Evolutionary conservation across 257 asterid species (phyloP).

Genomic region (Coffea eugenioides): DNA sequence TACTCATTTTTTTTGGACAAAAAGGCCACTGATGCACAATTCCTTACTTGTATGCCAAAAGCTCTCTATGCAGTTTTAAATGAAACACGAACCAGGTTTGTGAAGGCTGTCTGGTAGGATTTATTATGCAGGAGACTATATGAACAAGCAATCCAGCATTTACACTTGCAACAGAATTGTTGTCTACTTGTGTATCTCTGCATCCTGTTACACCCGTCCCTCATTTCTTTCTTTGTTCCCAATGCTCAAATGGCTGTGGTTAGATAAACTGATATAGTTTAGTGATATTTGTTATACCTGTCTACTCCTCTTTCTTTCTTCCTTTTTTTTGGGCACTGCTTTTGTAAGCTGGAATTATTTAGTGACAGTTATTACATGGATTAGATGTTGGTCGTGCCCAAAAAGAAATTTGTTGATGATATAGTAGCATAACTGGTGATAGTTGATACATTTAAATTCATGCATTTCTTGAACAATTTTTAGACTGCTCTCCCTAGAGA

Average conservation of each 20-base stretch:
- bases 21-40: not conserved
- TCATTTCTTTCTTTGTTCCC: not conserved
- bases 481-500: too few relatives aligned
- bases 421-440: not conserved
- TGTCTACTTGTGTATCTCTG: not conserved
- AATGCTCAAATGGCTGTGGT: slow-evolving; percentile 1
- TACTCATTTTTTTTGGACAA: not conserved
- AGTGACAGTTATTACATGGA: not conserved
- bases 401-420: not conserved
- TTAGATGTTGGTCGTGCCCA: not conserved
- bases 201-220: not conserved
- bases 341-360: too few relatives aligned
- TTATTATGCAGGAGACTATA: not conserved
- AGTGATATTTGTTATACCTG: not conserved
- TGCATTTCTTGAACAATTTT: not conserved
- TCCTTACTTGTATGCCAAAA: not conserved
- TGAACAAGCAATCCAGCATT: not conserved
- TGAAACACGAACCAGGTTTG: not conserved
- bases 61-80: not conserved
- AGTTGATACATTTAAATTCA: not conserved
- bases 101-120: not conserved
- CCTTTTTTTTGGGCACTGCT: too few relatives aligned
- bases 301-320: too few relatives aligned
- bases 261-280: not conserved
- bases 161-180: not conserved